These are phyloP conservation scores for Hypoxylon lienhwacheense DNA, from an alignment of 495 filamentous ascomycete genomes.

Conservation along the genomic window DNA sequence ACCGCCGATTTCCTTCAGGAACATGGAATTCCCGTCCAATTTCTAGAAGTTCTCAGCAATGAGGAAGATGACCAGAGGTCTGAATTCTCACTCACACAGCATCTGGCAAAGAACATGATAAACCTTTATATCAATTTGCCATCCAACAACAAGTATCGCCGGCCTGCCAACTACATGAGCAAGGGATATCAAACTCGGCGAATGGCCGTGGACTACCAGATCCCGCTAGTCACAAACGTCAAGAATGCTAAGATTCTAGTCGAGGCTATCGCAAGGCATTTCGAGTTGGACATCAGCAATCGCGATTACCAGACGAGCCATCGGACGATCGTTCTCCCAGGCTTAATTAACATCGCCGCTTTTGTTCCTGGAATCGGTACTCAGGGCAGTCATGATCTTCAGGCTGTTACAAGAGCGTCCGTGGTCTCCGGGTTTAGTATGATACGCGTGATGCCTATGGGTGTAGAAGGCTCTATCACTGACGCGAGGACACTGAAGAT, in stretches of 20 bases:
- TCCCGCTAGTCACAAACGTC: constrained; percentile 95
- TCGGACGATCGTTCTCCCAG: constrained; percentile 72
- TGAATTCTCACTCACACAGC: constrained; percentile 93
- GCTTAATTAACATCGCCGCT: constrained; percentile 76
- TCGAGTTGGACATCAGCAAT: constrained; percentile 74
- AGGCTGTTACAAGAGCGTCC: constrained; percentile 71
- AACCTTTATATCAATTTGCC: constrained; percentile 98
- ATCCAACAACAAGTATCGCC: constrained; percentile 92
- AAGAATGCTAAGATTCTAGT: constrained; percentile 98
- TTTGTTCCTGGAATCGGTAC: constrained; percentile 75
- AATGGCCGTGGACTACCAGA: constrained; percentile 99
- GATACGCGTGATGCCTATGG: constrained; percentile 80
- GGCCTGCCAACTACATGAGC: constrained; percentile 97
- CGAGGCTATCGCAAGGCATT: constrained; percentile 88
- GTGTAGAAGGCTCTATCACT: constrained; percentile 70
- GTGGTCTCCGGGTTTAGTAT: constrained; percentile 80
- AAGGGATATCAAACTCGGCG: constrained; percentile 92
- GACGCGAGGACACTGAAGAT: constrained; percentile 71
- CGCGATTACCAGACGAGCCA: constrained; percentile 90
- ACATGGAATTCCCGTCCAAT: constrained; percentile 86
- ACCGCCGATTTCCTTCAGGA: constrained; percentile 95
- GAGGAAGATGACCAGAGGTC: constrained; percentile 78
- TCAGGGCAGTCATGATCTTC: constrained; percentile 67
- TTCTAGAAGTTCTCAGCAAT: constrained; percentile 77
- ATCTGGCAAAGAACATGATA: constrained; percentile 94